These are phyloP conservation scores for Primulina eburnea DNA, from an alignment of 257 asterid species.

Conservation along the genomic window DNA sequence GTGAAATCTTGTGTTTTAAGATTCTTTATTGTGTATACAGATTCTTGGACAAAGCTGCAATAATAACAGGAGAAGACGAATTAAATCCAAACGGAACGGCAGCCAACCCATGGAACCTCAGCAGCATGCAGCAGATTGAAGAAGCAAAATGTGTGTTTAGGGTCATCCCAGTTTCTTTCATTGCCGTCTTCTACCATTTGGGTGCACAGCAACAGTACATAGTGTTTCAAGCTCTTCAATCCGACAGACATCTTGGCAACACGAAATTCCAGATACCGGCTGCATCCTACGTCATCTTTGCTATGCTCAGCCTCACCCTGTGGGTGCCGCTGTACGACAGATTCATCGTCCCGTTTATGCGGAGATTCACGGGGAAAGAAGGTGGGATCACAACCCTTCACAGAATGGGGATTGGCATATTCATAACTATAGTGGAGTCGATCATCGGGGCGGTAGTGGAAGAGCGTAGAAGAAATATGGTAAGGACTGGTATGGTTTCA, in stretches of 20 bases:
- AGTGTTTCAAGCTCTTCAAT: conserved; percentile 76
- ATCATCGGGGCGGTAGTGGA: conserved; percentile 53
- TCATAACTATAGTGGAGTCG: conserved; percentile 38
- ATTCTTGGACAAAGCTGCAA: conserved; percentile 70
- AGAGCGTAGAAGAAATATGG: conserved; percentile 34
- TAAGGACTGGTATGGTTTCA: conserved; percentile 30
- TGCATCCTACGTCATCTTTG: conserved; percentile 58
- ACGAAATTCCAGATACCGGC: conserved; percentile 62
- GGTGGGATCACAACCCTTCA: conserved; percentile 70
- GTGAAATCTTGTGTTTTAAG: not conserved
- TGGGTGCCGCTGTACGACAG: conserved; percentile 70
- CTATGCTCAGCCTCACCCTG: conserved; percentile 55
- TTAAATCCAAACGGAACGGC: conserved; percentile 52
- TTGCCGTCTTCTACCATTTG: conserved; percentile 54
- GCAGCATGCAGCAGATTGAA: conserved; percentile 68
- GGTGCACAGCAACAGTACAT: conserved; percentile 57
- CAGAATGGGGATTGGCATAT: conserved; percentile 61
- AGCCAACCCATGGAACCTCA: conserved; percentile 57
- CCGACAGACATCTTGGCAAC: conserved; percentile 54
- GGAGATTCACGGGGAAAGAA: conserved; percentile 35
- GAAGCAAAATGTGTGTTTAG: conserved; percentile 61
- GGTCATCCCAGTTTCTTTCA: conserved; percentile 59
- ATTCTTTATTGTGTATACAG: conserved; percentile 24
- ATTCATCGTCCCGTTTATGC: conserved; percentile 39
- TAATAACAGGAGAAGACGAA: conserved; percentile 43